Evolutionary conservation across 2,329 filamentous ascomycete species (phyloP), one percentile per base, ranked within the genome.

Genomic region (Ambrosiella xylebori): DNA sequence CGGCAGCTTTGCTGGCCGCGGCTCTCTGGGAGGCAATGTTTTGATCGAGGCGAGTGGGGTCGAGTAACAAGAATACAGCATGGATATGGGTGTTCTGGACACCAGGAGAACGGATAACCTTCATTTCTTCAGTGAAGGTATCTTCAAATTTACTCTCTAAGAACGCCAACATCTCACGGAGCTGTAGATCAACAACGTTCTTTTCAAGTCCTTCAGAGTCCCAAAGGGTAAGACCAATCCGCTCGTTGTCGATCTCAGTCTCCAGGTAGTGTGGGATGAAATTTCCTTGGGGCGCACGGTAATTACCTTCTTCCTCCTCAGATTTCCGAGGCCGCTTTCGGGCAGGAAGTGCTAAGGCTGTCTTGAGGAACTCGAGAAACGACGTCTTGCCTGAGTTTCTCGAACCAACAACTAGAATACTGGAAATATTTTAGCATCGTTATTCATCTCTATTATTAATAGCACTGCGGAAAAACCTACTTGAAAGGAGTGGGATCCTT

Each of bases 401-500:
- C 54, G 88, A 85, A 61, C 93, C 93, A 65, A 97, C 81, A 61
- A 98, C 84, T 61, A 98, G 80, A 64, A 98, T 83, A 70, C 91
- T 97, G 62, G 6, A 15, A 58, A 9, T 19, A 57, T 56, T 39
- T 61, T 57, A 49, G 49, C 50, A 40, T 11, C 15, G 13, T 12
- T 12, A 40, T 3, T 3, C 27, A 27, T 27, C 27, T 27, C 3
- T 5, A 27, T 27, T 27, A 27, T 27, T 27, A 27, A 27, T 27
- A 5, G 3, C 27, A 53, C 11, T 41, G n/a, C 40, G 38, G n/a
- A 15, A 47, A n/a, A 36, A 79, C 89, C 79, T 76, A 97, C 91
- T 98, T 98, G 80, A 97, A 95, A 0, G 93, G 89, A 9, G 91
- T 96, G 7, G 93, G 93, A 67, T 98, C 93, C 76, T 95, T 97